phyloP scores from a whole-genome alignment of 225 moss, liverwort and hornwort species.

The Thuidium tamariscinum region DNA sequence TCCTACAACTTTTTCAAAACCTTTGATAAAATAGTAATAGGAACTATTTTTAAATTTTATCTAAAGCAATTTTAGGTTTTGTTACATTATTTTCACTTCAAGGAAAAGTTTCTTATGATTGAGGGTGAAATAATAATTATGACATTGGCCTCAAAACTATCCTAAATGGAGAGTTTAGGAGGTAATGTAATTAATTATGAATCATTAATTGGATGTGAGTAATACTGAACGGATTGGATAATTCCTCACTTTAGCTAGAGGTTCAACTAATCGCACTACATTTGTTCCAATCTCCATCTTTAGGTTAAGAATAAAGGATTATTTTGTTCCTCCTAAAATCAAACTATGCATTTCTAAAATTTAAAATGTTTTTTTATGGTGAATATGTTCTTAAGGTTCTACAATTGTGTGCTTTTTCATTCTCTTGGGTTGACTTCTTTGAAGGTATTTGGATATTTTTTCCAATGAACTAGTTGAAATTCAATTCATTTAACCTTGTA shows the following conservation, averaged over 20 bases:
- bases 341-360: neutral
- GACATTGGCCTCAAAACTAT: fast-evolving
- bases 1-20: neutral
- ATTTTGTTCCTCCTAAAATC: neutral
- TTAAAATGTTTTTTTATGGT: neutral
- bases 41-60: neutral
- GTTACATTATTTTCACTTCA: fast-evolving
- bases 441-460: too few relatives aligned
- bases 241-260: fast-evolving
- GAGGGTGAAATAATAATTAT: neutral
- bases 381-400: neutral
- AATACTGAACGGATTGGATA: fast-evolving
- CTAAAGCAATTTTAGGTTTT: neutral
- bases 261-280: neutral
- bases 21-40: neutral
- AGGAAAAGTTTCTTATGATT: neutral
- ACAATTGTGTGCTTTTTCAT: fast-evolving
- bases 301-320: too few relatives aligned
- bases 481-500: too few relatives aligned
- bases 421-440: too few relatives aligned
- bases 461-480: too few relatives aligned
- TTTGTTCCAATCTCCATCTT: neutral
- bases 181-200: neutral
- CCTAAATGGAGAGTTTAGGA: neutral
- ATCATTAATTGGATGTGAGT: too few relatives aligned